These are phyloP conservation scores for Boletus eberwhitei DNA, from an alignment of 768 basidiomycete species.

Conservation along the genomic window DNA sequence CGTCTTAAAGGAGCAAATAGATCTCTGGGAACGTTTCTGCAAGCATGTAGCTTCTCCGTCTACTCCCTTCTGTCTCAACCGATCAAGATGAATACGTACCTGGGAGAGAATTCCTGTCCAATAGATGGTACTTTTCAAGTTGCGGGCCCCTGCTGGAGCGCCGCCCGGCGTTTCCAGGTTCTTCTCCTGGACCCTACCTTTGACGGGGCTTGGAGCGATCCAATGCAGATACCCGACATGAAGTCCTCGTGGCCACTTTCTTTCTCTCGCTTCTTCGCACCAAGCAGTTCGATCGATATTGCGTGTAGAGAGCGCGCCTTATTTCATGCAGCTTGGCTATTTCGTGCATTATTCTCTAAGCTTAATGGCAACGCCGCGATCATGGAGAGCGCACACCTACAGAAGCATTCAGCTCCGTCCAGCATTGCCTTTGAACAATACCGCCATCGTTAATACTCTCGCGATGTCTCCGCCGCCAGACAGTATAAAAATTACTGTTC, in stretches of 20 bases:
- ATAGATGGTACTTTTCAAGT: slow-evolving; percentile 8
- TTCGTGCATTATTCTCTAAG: slow-evolving; percentile 28
- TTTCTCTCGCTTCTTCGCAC: slow-evolving; percentile 32
- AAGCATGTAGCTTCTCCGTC: slow-evolving; percentile 1
- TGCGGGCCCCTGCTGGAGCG: slow-evolving; percentile 15
- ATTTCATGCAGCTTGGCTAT: slow-evolving; percentile 30
- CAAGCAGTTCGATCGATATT: slow-evolving; percentile 33
- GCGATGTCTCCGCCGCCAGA: slow-evolving; percentile 16
- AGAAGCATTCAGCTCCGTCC: slow-evolving; percentile 25
- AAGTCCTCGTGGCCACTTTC: slow-evolving; percentile 32
- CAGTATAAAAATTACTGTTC: slow-evolving; percentile 27
- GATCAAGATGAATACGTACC: neutral
- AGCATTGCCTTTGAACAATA: slow-evolving; percentile 27
- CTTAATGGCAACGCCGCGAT: slow-evolving; percentile 29
- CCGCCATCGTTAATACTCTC: slow-evolving; percentile 24
- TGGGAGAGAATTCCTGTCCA: neutral
- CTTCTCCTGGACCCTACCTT: slow-evolving; percentile 22
- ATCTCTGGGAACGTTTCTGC: slow-evolving; percentile 1
- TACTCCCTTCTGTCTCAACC: neutral
- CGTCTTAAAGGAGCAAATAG: neutral
- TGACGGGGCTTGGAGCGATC: slow-evolving; percentile 32
- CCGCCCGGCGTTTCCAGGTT: slow-evolving; percentile 21
- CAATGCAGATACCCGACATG: slow-evolving; percentile 37
- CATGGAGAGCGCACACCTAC: slow-evolving; percentile 22
- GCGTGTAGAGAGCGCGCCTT: slow-evolving; percentile 31